These are phyloP conservation scores for Starmera stellimalicola DNA, from an alignment of 1,139 yeast species.

Conservation along the genomic window DNA sequence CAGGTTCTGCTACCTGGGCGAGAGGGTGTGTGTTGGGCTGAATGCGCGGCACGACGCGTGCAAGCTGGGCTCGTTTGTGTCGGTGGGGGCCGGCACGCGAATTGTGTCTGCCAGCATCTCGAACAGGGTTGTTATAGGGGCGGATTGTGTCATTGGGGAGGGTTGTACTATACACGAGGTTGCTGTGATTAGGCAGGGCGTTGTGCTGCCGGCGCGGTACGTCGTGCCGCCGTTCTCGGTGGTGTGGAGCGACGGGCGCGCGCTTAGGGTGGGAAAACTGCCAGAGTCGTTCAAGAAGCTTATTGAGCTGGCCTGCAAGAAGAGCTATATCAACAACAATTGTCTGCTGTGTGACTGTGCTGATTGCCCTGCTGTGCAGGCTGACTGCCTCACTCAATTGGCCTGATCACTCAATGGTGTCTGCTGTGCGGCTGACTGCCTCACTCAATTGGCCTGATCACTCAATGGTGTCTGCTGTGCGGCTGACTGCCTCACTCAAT, in stretches of 20 bases:
- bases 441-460: too few species aligned
- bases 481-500: too few species aligned
- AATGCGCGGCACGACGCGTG: slow-evolving; percentile 26
- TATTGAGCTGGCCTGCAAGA: slow-evolving; percentile 34
- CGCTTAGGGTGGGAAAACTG: slow-evolving; percentile 23
- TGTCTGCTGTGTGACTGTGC: not conserved
- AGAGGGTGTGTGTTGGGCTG: slow-evolving; percentile 25
- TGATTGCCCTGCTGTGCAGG: too few species aligned
- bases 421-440: too few species aligned
- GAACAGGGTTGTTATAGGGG: slow-evolving; percentile 44
- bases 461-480: too few species aligned
- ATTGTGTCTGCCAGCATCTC: slow-evolving; percentile 47
- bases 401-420: too few species aligned
- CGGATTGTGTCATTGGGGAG: slow-evolving; percentile 29
- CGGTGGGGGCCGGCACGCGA: slow-evolving; percentile 35
- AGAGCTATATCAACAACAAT: slow-evolving; percentile 10
- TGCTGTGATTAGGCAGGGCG: slow-evolving; percentile 39
- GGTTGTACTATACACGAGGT: slow-evolving; percentile 54
- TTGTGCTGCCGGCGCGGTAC: slow-evolving; percentile 43
- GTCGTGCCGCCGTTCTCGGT: slow-evolving; percentile 55
- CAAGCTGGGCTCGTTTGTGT: slow-evolving; percentile 50
- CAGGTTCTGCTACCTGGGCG: slow-evolving; percentile 33
- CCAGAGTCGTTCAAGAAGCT: slow-evolving; percentile 32
- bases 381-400: too few species aligned
- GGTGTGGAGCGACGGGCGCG: slow-evolving; percentile 35